These are phyloP conservation scores for Plasmodium falciparum DNA, from an alignment of 169 alveolate genomes.

Conservation along the genomic window DNA sequence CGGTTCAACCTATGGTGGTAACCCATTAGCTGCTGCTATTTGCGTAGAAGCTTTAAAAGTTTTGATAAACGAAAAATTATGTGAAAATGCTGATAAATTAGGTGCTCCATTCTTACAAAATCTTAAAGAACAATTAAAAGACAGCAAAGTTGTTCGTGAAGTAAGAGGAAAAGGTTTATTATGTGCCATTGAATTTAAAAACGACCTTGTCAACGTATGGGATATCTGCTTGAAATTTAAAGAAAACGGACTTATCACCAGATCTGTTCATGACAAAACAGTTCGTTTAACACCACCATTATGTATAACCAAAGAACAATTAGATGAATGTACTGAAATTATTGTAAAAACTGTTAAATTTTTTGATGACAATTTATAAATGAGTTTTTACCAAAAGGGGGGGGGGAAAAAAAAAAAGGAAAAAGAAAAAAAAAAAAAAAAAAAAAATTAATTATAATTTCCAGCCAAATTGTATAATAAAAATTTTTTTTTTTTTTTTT, in stretches of 20 bases:
- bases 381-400: too few species aligned
- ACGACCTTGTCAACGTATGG: conserved; percentile 56
- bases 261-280: conserved; percentile 91
- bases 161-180: conserved; percentile 89
- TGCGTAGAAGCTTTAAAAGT: conserved; percentile 91
- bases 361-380: conserved; percentile 59
- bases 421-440: too few species aligned
- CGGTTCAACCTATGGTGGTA: conserved; percentile 93
- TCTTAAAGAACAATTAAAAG: conserved; percentile 74
- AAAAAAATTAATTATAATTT: too few species aligned
- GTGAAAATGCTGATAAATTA: conserved; percentile 87
- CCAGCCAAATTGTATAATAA: too few species aligned
- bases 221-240: conserved; percentile 82
- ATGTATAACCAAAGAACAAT: conserved; percentile 85
- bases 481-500: conserved; percentile 19
- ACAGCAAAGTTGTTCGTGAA: conserved; percentile 41
- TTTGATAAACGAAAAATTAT: conserved; percentile 88
- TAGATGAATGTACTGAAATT: conserved; percentile 84
- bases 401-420: too few species aligned
- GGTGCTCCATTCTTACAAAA: conserved; percentile 84
- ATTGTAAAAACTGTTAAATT: conserved; percentile 81
- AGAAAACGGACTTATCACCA: conserved; percentile 90
- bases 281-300: conserved; percentile 95
- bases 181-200: conserved; percentile 91
- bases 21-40: conserved; percentile 92